phyloP scores from a whole-genome alignment of 2,329 filamentous ascomycete species.

The Ciborinia camelliae region DNA sequence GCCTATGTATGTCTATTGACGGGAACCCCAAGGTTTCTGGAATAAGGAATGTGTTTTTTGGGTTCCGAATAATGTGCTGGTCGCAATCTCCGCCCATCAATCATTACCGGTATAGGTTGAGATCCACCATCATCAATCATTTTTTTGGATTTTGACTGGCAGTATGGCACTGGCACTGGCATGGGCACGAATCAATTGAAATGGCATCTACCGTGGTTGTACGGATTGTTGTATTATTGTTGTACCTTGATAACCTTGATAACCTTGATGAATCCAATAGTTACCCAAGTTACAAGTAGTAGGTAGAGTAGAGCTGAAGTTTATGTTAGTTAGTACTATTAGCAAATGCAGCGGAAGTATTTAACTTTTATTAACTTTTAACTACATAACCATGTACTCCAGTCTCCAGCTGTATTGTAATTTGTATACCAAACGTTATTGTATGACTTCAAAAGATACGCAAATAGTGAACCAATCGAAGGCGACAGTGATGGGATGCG shows the following conservation, averaged over 20 bases:
- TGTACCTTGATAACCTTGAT: neutral
- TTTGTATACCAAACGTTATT: neutral
- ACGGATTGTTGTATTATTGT: neutral
- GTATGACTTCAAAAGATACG: neutral
- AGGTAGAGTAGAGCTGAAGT: constrained; percentile 12
- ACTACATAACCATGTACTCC: neutral
- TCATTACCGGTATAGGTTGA: neutral
- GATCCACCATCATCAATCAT: neutral
- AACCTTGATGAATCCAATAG: neutral
- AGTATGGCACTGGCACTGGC: too few relatives aligned
- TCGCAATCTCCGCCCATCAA: neutral
- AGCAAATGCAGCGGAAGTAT: constrained; percentile 5
- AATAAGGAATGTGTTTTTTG: neutral
- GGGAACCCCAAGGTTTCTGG: neutral
- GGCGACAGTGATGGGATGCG: constrained; percentile 12
- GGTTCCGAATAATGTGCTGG: neutral
- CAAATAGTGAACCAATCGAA: neutral
- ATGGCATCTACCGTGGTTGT: neutral
- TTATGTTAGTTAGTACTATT: neutral
- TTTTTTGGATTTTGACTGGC: neutral
- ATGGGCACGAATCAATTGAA: neutral
- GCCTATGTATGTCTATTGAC: neutral
- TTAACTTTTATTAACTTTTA: neutral
- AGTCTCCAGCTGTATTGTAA: neutral
- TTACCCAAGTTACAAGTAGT: too few relatives aligned